phyloP scores from a whole-genome alignment of 164 flowering plant species.

The Vitis vinifera region DNA sequence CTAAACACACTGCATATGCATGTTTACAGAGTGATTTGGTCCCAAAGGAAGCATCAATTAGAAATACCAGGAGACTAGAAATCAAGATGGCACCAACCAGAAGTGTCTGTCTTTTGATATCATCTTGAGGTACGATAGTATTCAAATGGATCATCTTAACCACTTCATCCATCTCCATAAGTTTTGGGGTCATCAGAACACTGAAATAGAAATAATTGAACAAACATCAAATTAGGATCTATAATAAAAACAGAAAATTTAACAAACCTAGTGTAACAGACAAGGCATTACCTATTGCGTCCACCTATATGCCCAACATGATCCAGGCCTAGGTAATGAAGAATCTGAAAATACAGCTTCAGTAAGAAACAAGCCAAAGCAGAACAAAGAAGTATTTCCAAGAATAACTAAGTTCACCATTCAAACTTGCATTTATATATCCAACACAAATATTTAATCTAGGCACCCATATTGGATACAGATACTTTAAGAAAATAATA shows the following conservation, averaged over 20 bases:
- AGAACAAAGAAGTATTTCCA: not conserved
- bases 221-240: constrained; percentile 11
- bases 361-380: constrained; percentile 10
- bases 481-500: too few relatives aligned
- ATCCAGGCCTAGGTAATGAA: constrained; percentile 97
- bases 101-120: constrained; percentile 49
- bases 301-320: constrained; percentile 99
- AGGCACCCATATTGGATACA: not conserved
- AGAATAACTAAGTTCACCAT: not conserved
- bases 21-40: not conserved
- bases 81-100: constrained; percentile 62
- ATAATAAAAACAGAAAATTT: not conserved
- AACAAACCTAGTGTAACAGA: constrained; percentile 2
- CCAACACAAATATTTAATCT: not conserved
- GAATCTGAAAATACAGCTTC: constrained; percentile 63
- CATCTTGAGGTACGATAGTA: constrained; percentile 23
- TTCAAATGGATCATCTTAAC: constrained; percentile 63
- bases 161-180: constrained; percentile 92
- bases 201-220: constrained; percentile 37
- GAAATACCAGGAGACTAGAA: constrained; percentile 6
- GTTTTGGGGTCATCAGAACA: constrained; percentile 74
- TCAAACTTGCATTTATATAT: not conserved
- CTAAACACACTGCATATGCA: too few relatives aligned
- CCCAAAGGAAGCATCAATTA: not conserved
- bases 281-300: constrained; percentile 61